Percentiles rank a stretch among this genome's conserved stretches.
phyloP scores from a whole-genome alignment of 1,284 basidiomycete species.

The Abortiporus biennis region DNA sequence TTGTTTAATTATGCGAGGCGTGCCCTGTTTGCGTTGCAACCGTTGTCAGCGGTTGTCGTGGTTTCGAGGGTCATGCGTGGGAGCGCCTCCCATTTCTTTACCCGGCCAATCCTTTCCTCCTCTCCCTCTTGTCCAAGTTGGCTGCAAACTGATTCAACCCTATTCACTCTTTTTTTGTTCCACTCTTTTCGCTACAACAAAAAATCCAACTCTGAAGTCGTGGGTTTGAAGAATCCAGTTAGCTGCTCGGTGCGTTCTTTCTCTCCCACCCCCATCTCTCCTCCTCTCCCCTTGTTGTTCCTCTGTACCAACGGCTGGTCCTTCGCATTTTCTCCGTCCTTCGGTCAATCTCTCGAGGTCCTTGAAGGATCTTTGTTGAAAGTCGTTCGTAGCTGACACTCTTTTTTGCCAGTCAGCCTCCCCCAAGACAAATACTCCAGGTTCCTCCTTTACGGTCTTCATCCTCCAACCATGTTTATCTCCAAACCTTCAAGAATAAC shows the following conservation, averaged over 20 bases:
- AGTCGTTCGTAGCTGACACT: slow-evolving; percentile 6
- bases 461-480: slow-evolving; percentile 34
- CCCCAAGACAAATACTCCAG: neutral
- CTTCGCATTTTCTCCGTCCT: slow-evolving; percentile 6
- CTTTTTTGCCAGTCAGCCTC: slow-evolving; percentile 4
- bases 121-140: neutral
- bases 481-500: slow-evolving; percentile 36
- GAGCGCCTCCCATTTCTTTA: neutral
- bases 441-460: neutral
- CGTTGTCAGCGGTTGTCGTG: slow-evolving; percentile 7
- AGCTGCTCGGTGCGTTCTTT: slow-evolving; percentile 9
- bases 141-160: neutral
- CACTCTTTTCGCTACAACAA: slow-evolving; percentile 6
- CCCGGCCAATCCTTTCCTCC: neutral
- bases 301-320: slow-evolving; percentile 12
- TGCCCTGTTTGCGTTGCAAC: too few species aligned
- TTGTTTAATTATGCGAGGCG: too few species aligned
- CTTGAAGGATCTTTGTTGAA: slow-evolving; percentile 10
- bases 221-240: neutral
- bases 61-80: slow-evolving; percentile 4
- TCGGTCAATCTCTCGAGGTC: slow-evolving; percentile 4
- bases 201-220: neutral
- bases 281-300: slow-evolving; percentile 8
- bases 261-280: slow-evolving; percentile 13
- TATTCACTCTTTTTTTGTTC: slow-evolving; percentile 3